Evolutionary conservation across 75 land plant genomes (phyloP), one percentile per base, ranked within the genome.

Genomic region (Sequoia sempervirens): DNA sequence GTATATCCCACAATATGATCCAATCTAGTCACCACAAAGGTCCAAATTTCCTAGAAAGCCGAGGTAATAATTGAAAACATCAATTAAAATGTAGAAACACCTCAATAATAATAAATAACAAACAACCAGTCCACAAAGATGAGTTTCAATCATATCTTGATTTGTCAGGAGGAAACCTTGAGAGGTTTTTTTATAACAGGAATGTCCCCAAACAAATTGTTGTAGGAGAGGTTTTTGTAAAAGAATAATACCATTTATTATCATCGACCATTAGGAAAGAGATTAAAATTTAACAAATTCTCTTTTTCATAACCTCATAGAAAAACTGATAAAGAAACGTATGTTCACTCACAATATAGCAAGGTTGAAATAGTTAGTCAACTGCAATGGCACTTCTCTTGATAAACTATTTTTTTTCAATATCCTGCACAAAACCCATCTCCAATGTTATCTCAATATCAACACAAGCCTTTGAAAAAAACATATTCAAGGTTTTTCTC

Each of bases 201-300:
- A 88, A 97, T 88, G 74, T 88, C 82, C 52, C 99, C 99, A 52
- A 79, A 84, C 2, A 97, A 91, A 74, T 97, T 90, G 88, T 97
- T 97, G 75, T 92, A 93, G 17, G 99, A 97, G 5, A 97, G 88
- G 82, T 97, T 96, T 80, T 96, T 97, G 92, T 50, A 8, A 66
- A 75, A 4, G 46, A 72, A 34, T 66, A 69, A 56, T 34, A 52
- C 15, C 70, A 18, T 80, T 73, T 1, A 81, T 53, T 32, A 83
- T 10, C 1, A 87, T 87, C 80, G 30, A 86, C 69, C 26, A 75
- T 8, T 17, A 54, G 20, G 20, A 75, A 75, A 37, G 8, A 5
- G 76, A 75, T 1, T 23, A 20, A 14, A 75, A 75, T 7, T 38
- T 34, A 36, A 17, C 10, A 75, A 5, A 75, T 18, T 75, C 6